Base-by-base conservation (phyloP, 176 grass and related monocot species). In the Canna indica region DNA sequence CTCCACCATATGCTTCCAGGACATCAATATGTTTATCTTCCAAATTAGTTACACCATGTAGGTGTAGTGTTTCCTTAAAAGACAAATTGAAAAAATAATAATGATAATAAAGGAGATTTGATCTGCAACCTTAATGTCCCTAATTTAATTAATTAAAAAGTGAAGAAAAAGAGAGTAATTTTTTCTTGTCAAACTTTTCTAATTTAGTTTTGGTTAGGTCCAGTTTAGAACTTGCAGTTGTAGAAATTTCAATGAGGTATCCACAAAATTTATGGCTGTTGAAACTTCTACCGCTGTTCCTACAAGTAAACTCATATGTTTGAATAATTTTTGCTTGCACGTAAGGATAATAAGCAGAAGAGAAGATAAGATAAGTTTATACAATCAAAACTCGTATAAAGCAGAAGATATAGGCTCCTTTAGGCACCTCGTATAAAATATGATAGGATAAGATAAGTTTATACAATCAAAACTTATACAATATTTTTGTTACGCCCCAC, bases 31-130 rank as follows among this genome's bases (percentile, higher is more conserved):
- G 20, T 47, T 47, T 36, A 48, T 70, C 27, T 11, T 17, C 27
- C 27, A 47, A 30, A 30, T 46, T 70, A 20, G 4, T 32, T 70
- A 32, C 27, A 29, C 25, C 41, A 41, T 70, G 67, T 26, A 47
- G 28, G 26, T 70, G 67, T 15, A 70, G 67, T 10, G 67, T 70
- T 70, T 70, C 67, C 67, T 70, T 13, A 38, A 70, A 46, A 47
- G 22, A 14, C 2, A 47, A 18, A 2, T 67, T 27, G 5, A 28
- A 26, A 67, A 67, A 33, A n/a, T n/a, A n/a, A n/a, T n/a, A n/a
- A n/a, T n/a, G n/a, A n/a, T n/a, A n/a, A n/a, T n/a, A n/a, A n/a
- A n/a, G n/a, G n/a, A n/a, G n/a, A n/a, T n/a, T n/a, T n/a, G n/a
- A n/a, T n/a, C n/a, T n/a, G n/a, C n/a, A 67, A 31, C 2, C 24